Evolutionary conservation across 106 monocot genomes (phyloP), one percentile per base, ranked within the genome.

Genomic region (Apostasia shenzhenica): DNA sequence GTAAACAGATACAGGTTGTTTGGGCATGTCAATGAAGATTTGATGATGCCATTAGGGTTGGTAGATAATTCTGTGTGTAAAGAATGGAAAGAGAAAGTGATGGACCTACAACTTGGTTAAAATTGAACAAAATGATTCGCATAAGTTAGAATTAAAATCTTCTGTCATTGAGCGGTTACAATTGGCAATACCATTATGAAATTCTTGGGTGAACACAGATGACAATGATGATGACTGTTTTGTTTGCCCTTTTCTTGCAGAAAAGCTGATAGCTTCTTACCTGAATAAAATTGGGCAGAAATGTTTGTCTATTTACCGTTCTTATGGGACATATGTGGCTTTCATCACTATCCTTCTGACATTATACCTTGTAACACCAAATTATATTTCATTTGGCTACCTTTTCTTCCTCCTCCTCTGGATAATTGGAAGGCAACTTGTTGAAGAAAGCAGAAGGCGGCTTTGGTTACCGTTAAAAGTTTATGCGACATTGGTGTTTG

Each of bases 361-460:
- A 56, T 77, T 97, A 43, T 97, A 92, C 67, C 40, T 92, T 74
- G 84, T 97, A 66, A 82, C 72, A 72, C 95, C 95, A 68, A 97
- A 97, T 78, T 97, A 97, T 70, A 77, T 86, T 64, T 97, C 92
- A 13, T 97, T 97, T 79, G 95, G 95, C 7, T 97, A 86, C 66
- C 84, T 97, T 41, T 87, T 97, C 66, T 92, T 92, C 80, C 92
- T 97, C 59, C 69, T 92, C 55, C 81, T 86, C 69, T 97, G 95
- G 95, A 97, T 97, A 66, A 86, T 89, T 67, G 95, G 95, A 77
- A 84, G 95, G 65, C 95, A 97, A 47, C 84, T 97, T 75, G 86
- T 85, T 53, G 89, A 84, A 71, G 82, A 89, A 83, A 87, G 89
- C 59, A 86, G 73, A 75, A 82, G 80, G 62, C 80, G 89, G 4